These are phyloP conservation scores for Alternaria triticina DNA, from an alignment of 2,329 filamentous ascomycete genomes.

Conservation along the genomic window DNA sequence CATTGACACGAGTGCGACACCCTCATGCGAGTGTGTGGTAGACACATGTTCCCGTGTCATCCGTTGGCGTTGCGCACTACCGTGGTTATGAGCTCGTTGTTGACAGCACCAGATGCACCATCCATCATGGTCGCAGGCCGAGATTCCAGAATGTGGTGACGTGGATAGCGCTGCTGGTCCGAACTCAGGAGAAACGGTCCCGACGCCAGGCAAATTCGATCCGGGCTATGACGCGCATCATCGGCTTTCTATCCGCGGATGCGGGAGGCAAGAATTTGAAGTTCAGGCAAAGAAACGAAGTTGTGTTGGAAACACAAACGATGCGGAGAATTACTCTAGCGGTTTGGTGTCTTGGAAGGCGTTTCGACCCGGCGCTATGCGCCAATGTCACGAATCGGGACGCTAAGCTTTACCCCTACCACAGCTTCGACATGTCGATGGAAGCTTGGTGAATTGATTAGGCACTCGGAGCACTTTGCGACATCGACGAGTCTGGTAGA, in stretches of 20 bases:
- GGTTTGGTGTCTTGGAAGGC: slow-evolving; percentile 1
- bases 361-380: background rate
- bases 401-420: background rate
- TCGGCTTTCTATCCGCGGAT: slow-evolving; percentile 1
- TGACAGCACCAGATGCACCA: background rate
- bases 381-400: background rate
- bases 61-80: background rate
- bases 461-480: background rate
- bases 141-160: slow-evolving; percentile 19
- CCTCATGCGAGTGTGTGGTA: background rate
- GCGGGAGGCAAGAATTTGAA: background rate
- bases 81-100: background rate
- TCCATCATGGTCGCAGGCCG: slow-evolving; percentile 8
- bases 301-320: background rate
- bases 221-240: slow-evolving; percentile 14
- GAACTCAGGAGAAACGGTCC: slow-evolving; percentile 26
- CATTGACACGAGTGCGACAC: background rate
- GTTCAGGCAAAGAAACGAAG: background rate
- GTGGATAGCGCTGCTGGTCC: slow-evolving; percentile 24
- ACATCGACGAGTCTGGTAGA: background rate
- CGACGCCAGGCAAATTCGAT: slow-evolving; percentile 15
- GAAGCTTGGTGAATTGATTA: background rate
- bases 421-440: background rate
- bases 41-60: slow-evolving; percentile 5
- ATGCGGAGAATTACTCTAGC: background rate